Evolutionary conservation across 371 early-diverging fungal genomes (phyloP).

Genomic region (Mucor mucedo): DNA sequence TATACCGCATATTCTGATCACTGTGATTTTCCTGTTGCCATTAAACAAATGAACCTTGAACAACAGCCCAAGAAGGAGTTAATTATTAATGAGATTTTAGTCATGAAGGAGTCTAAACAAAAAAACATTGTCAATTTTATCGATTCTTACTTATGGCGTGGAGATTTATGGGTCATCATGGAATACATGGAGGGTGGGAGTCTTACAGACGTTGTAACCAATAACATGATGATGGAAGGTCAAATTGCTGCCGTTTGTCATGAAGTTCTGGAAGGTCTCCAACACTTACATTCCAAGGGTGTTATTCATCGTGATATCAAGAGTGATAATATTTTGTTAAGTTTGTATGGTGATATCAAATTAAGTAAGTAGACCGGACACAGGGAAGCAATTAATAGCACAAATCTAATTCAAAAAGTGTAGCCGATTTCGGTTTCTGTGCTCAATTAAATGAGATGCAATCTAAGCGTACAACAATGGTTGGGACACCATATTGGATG

Average conservation of each 20-base stretch:
- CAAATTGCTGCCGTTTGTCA: slow-evolving; percentile 86
- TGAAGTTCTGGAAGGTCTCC: slow-evolving; percentile 59
- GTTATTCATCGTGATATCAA: slow-evolving; percentile 96
- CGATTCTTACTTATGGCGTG: slow-evolving; percentile 77
- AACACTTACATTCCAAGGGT: slow-evolving; percentile 82
- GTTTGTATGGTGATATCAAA: slow-evolving; percentile 82
- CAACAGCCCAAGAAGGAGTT: slow-evolving; percentile 89
- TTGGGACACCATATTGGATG: slow-evolving; percentile 91
- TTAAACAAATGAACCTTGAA: slow-evolving; percentile 90
- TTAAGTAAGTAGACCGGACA: slow-evolving; percentile 56
- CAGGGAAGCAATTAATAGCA: background rate
- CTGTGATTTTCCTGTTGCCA: slow-evolving; percentile 70
- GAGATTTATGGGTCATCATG: slow-evolving; percentile 86
- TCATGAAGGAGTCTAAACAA: slow-evolving; percentile 82
- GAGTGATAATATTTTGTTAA: slow-evolving; percentile 90
- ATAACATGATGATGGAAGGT: slow-evolving; percentile 85
- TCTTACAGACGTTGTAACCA: slow-evolving; percentile 82
- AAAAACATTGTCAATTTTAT: slow-evolving; percentile 90
- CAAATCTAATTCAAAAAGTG: background rate
- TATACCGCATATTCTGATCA: slow-evolving; percentile 75
- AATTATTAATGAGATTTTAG: slow-evolving; percentile 89
- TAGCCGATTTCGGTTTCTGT: slow-evolving; percentile 91
- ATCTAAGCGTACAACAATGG: slow-evolving; percentile 77
- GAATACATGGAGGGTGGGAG: slow-evolving; percentile 93
- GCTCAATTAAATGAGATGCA: slow-evolving; percentile 76